These are phyloP conservation scores for Chamaenerion angustifolium DNA, from an alignment of 345 rosid species.

Conservation along the genomic window DNA sequence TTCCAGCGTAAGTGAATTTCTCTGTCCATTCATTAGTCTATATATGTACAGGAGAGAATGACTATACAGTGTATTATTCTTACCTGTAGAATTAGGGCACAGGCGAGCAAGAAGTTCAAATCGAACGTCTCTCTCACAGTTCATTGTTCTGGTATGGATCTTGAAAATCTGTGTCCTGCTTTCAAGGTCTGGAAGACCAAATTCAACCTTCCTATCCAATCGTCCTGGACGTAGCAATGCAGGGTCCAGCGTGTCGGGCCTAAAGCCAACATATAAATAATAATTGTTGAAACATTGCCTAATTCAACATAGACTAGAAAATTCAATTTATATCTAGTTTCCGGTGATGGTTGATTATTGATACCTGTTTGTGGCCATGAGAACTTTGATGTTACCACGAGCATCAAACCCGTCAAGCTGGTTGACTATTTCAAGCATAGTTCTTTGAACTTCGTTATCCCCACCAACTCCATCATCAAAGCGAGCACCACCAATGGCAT, in stretches of 20 bases:
- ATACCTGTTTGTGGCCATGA: slow-evolving; percentile 99
- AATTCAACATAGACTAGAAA: neutral
- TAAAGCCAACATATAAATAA: slow-evolving; percentile 11
- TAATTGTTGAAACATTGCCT: neutral
- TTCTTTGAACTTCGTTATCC: slow-evolving; percentile 69
- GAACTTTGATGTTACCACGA: slow-evolving; percentile 95
- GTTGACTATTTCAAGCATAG: slow-evolving; percentile 83
- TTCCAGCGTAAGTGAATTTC: no score
- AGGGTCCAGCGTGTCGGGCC: slow-evolving; percentile 93
- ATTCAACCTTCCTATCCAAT: slow-evolving; percentile 88
- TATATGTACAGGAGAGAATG: neutral
- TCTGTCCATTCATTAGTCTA: neutral
- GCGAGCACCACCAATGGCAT: slow-evolving; percentile 80
- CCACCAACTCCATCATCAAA: slow-evolving; percentile 81
- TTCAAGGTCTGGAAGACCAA: slow-evolving; percentile 87
- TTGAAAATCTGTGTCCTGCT: slow-evolving; percentile 87
- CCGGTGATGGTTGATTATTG: neutral
- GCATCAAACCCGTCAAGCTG: slow-evolving; percentile 91
- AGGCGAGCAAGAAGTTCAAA: slow-evolving; percentile 89
- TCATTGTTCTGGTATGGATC: slow-evolving; percentile 90
- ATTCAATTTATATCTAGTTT: neutral
- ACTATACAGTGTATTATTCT: neutral
- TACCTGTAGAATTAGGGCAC: slow-evolving; percentile 89
- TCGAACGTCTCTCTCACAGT: slow-evolving; percentile 82
- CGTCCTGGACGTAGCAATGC: slow-evolving; percentile 90